These are phyloP conservation scores for Alloascoidea hylecoeti DNA, from an alignment of 805 yeast species.

Conservation along the genomic window DNA sequence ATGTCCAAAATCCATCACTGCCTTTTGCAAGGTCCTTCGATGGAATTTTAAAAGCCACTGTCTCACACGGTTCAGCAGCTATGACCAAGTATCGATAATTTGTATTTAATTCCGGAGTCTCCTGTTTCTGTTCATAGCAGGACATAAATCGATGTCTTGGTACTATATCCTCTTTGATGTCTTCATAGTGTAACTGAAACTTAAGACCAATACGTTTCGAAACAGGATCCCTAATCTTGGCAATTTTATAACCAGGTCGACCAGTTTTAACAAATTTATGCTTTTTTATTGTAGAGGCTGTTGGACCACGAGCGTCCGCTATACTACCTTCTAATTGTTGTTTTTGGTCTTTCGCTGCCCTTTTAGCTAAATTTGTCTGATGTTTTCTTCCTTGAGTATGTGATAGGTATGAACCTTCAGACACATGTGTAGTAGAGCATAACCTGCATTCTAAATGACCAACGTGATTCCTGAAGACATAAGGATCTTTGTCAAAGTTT, in stretches of 20 bases:
- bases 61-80: conserved; percentile 87
- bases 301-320: conserved; percentile 4
- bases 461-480: conserved; percentile 69
- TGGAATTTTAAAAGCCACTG: conserved; percentile 64
- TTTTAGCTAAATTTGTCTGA: conserved; percentile 51
- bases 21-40: conserved; percentile 31
- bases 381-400: conserved; percentile 83
- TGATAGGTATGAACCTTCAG: conserved; percentile 68
- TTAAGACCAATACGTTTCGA: conserved; percentile 50
- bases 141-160: conserved; percentile 72
- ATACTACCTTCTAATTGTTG: conserved; percentile 9
- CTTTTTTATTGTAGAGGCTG: conserved; percentile 25
- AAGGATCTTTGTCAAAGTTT: conserved; percentile 49
- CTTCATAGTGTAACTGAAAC: conserved; percentile 43
- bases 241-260: conserved; percentile 53
- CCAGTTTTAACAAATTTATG: conserved; percentile 49
- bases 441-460: conserved; percentile 77
- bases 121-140: conserved; percentile 49
- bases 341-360: conserved; percentile 29
- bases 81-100: conserved; percentile 59
- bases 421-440: conserved; percentile 71
- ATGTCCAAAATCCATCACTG: conserved; percentile 38
- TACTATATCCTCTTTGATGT: conserved; percentile 24
- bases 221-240: conserved; percentile 52
- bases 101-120: conserved; percentile 27